phyloP scores from a whole-genome alignment of 75 land plant species.

The Cryptomeria japonica region DNA sequence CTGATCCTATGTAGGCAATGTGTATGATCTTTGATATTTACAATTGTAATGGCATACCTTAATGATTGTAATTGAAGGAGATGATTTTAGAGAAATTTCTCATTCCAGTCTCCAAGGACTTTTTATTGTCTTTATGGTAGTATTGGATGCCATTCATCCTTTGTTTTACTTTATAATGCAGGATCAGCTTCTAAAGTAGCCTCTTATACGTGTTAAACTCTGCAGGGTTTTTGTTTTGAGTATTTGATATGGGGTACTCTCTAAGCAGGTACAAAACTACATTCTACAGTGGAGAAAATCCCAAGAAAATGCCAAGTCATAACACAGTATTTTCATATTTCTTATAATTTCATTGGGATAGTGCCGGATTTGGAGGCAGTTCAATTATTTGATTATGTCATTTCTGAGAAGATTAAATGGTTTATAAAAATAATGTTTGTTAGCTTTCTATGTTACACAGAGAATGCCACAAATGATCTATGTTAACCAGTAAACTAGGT shows the following conservation, averaged over 20 bases:
- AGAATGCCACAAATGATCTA: neutral
- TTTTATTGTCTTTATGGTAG: neutral
- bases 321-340: neutral
- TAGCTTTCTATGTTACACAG: neutral
- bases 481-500: neutral
- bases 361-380: neutral
- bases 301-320: neutral
- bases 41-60: neutral
- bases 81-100: neutral
- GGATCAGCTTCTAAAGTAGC: neutral
- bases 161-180: neutral
- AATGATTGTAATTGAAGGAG: slow-evolving; percentile 3
- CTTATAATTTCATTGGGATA: neutral
- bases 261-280: neutral
- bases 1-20: neutral
- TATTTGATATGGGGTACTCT: neutral
- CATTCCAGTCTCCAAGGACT: neutral
- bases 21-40: neutral
- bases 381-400: neutral
- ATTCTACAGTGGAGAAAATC: neutral
- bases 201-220: neutral
- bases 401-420: neutral
- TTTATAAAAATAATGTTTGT: neutral
- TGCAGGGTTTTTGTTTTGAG: neutral
- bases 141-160: neutral